phyloP scores from a whole-genome alignment of 2,329 filamentous ascomycete species.

The Penicillium sp. region DNA sequence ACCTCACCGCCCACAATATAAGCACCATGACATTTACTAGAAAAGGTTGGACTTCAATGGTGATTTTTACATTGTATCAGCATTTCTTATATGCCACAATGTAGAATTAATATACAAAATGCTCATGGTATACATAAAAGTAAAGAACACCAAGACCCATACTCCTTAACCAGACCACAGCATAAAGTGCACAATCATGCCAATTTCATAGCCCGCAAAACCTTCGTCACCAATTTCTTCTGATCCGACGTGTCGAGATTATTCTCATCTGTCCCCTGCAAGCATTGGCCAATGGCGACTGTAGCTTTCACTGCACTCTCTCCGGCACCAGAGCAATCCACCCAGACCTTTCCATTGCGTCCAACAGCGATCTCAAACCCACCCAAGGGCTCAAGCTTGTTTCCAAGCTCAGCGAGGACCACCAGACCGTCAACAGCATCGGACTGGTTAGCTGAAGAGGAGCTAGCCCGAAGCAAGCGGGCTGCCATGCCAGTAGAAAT shows the following conservation, averaged over 20 bases:
- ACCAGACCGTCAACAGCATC: slow-evolving; percentile 59
- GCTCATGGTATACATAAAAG: slow-evolving; percentile 12
- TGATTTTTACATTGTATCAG: neutral
- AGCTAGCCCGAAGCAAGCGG: slow-evolving; percentile 54
- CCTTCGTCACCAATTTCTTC: slow-evolving; percentile 43
- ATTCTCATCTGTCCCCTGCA: slow-evolving; percentile 71
- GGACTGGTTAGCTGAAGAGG: slow-evolving; percentile 28
- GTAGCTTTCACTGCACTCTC: slow-evolving; percentile 56
- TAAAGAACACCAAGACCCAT: slow-evolving; percentile 5
- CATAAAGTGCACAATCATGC: slow-evolving; percentile 16
- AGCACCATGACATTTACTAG: neutral
- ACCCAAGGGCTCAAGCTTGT: slow-evolving; percentile 55
- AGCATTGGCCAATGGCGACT: slow-evolving; percentile 69
- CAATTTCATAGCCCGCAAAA: slow-evolving; percentile 41
- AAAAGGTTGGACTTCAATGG: neutral
- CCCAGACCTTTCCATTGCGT: slow-evolving; percentile 87
- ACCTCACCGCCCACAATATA: neutral
- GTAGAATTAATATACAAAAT: slow-evolving; percentile 16
- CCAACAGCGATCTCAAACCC: slow-evolving; percentile 93
- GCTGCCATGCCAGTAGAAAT: slow-evolving; percentile 78
- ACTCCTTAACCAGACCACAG: slow-evolving; percentile 7
- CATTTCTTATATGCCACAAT: neutral
- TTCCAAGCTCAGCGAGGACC: slow-evolving; percentile 74
- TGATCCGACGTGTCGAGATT: slow-evolving; percentile 41
- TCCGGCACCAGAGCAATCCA: slow-evolving; percentile 64